Evolutionary conservation across 83 land plant species (phyloP), one percentile per base, ranked within the genome.

Genomic region (Picea abies): DNA sequence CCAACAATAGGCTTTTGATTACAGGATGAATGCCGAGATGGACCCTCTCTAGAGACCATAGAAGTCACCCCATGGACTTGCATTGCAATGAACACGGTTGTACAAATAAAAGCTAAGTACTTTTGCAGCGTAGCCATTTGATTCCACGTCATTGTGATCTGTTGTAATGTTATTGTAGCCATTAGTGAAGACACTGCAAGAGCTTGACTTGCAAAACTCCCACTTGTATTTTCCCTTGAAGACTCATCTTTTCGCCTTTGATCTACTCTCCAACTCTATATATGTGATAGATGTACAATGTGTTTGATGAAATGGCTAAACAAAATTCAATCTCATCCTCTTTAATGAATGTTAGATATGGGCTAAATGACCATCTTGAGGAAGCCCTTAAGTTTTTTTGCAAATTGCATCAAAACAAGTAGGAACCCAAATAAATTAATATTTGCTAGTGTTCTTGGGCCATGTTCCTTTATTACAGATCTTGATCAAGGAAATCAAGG

Each of bases 51-150:
- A 66, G 72, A 39, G 79, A 66, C 65, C 84, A 87, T 56, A 70
- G 89, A 85, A 60, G 62, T 63, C 79, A 56, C 39, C 84, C 87
- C 78, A 83, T 64, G 39, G 60, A 60, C 56, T 71, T 78, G 81
- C n/a, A 65, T 62, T 61, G 67, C 39, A 79, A 80, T 29, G 62
- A 80, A 63, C 41, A 56, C 25, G 69, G 70, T 73, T 52, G 83
- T 61, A 1, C 71, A 83, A 52, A 58, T 79, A 65, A 77, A 37
- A 76, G 86, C 20, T 26, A 60, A 19, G 32, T 64, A 76, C 63
- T 82, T 82, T 10, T 79, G 82, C 25, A 81, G 39, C 69, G 56
- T 26, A 64, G 63, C 83, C 60, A 20, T 80, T 64, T 69, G 78
- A 76, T 37, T 81, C n/a, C 4, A 39, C 47, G 5, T 83, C 41